Evolutionary conservation across 108 stramenopile genomes (phyloP).

Genomic region (Cyclotella cryptica): DNA sequence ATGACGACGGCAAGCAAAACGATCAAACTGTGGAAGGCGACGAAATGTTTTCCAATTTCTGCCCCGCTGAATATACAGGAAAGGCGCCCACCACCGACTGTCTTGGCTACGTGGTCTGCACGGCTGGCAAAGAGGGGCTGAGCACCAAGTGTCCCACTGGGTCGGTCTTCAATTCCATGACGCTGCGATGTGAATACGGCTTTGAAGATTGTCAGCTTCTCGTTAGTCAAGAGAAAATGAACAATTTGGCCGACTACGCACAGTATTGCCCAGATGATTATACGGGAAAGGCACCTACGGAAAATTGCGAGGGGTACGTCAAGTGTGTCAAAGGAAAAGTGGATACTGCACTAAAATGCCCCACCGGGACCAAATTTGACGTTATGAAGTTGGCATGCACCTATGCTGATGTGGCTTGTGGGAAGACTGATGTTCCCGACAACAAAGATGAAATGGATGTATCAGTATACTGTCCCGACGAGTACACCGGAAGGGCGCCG

Average conservation of each 20-base stretch:
- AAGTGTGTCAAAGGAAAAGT: slow-evolving; percentile 4
- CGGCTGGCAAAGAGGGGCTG: slow-evolving; percentile 14
- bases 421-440: background rate
- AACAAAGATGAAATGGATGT: background rate
- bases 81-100: slow-evolving; percentile 21
- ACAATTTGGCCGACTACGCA: background rate
- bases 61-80: slow-evolving; percentile 16
- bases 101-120: slow-evolving; percentile 22
- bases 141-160: slow-evolving; percentile 12
- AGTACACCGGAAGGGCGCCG: slow-evolving; percentile 29
- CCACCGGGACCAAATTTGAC: slow-evolving; percentile 20
- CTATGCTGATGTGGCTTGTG: slow-evolving; percentile 1
- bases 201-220: slow-evolving; percentile 9
- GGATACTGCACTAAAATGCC: background rate
- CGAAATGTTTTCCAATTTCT: background rate
- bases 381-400: slow-evolving; percentile 23
- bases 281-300: slow-evolving; percentile 24
- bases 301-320: slow-evolving; percentile 19
- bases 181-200: slow-evolving; percentile 1
- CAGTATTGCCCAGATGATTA: slow-evolving; percentile 14
- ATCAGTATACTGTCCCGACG: slow-evolving; percentile 25
- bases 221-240: background rate
- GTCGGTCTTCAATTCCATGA: slow-evolving; percentile 19
- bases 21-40: background rate
- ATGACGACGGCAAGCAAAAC: background rate